phyloP scores from a whole-genome alignment of 1,284 basidiomycete species.

The Ustilago hordei region DNA sequence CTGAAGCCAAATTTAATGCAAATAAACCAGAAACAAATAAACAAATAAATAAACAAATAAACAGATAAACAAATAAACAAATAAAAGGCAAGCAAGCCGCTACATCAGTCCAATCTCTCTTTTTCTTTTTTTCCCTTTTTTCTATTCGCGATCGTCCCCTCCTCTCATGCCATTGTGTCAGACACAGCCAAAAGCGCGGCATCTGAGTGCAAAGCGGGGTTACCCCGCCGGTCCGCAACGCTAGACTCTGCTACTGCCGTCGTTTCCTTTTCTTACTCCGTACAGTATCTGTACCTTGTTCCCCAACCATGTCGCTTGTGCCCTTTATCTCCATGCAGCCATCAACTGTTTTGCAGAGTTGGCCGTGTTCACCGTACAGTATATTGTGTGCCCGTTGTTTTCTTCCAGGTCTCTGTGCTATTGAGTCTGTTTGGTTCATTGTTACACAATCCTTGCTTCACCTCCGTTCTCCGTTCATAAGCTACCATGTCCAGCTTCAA shows the following conservation, averaged over 20 bases:
- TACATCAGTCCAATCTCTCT: not conserved
- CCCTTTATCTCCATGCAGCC: not conserved
- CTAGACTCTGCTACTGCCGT: conserved; percentile 12
- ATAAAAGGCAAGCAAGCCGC: too few relatives aligned
- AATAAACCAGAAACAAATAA: too few relatives aligned
- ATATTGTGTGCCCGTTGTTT: not conserved
- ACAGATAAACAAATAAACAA: too few relatives aligned
- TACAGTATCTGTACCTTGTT: too few relatives aligned
- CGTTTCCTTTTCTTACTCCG: not conserved
- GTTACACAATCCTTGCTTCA: not conserved
- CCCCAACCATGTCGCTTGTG: not conserved
- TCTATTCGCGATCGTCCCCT: not conserved
- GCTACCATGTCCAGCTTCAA: not conserved
- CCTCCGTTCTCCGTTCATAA: not conserved
- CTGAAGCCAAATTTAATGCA: too few relatives aligned
- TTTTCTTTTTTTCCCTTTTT: not conserved
- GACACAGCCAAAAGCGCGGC: conserved; percentile 1
- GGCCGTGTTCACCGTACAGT: not conserved
- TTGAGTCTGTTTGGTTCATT: not conserved
- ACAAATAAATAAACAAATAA: too few relatives aligned
- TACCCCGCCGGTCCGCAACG: conserved; percentile 26
- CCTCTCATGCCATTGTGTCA: not conserved
- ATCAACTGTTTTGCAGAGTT: not conserved
- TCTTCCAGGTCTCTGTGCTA: not conserved
- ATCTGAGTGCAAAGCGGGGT: not conserved